Base-by-base conservation (phyloP, 441 rosid species). In the Pelargonium myrrhifolium region DNA sequence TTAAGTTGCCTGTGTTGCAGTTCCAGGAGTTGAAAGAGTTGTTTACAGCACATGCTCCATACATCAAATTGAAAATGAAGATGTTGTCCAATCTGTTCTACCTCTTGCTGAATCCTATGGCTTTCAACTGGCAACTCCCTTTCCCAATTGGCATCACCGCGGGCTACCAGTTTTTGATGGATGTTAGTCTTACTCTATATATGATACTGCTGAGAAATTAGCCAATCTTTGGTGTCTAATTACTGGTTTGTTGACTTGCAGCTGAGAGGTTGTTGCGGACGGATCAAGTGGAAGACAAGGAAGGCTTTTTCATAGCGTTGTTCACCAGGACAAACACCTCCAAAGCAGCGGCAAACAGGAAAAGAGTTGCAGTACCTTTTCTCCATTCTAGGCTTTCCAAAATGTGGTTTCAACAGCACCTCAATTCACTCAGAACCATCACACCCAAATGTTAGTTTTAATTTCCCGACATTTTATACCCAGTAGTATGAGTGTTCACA, bases 31-130 rank as follows among this genome's bases (percentile, higher is more conserved):
- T 43, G 91, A 89, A 75, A 90, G 84, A 82, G 79, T 93, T 47
- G 97, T 85, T 11, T 90, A 93, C 81, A 90, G 95, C 79, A 90
- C 98, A 12, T 93, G 98, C 77, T 93, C 96, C 61, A 70, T 93
- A 72, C 82, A 86, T 80, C 97, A 87, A 77, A 78, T 73, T 22
- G 98, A 93, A 74, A 90, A 90, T 18, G 98, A 93, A 81, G 96
- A 85, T 68, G 98, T 93, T 0, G 75, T 90, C 18, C 70, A 74
- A 35, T 87, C 97, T 39, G 74, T 87, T 68, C 73, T 90, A 28
- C 85, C 95, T 42, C 35, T 87, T 5, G 95, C 98, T 39, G 65
- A 73, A 67, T 84, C 88, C 67, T 68, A 68, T 0, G 97, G 98
- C 40, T 90, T 90, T 66, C 61, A 75, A 53, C 81, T 93, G 31